Evolutionary conservation across 768 basidiomycete genomes (phyloP).

Genomic region (Melanogaster broomeanus): DNA sequence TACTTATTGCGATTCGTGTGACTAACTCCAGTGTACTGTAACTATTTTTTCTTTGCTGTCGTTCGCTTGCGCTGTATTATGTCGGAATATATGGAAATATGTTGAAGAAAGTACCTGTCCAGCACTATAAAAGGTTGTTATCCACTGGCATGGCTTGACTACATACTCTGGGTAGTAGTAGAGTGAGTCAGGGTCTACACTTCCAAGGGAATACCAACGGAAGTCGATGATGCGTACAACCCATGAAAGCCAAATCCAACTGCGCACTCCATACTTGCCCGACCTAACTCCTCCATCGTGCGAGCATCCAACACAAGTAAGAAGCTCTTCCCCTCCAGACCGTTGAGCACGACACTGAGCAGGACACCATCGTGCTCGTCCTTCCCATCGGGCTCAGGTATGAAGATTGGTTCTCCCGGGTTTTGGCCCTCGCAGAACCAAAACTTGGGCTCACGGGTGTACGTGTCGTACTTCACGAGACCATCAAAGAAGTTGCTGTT

Average conservation of each 20-base stretch:
- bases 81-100: no score
- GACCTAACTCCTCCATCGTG: conserved; percentile 25
- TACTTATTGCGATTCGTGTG: no score
- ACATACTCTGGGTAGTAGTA: no score
- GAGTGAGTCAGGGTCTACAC: no score
- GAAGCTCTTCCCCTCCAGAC: conserved; percentile 14
- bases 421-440: conserved; percentile 18
- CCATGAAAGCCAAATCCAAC: conserved; percentile 32
- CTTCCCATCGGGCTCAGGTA: conserved; percentile 16
- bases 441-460: neutral
- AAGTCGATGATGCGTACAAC: neutral
- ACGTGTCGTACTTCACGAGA: conserved; percentile 29
- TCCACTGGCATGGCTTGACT: no score
- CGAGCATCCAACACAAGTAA: conserved; percentile 27
- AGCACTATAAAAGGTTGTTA: no score
- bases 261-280: conserved; percentile 24
- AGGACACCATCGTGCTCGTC: conserved; percentile 31
- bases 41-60: no score
- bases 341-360: conserved; percentile 27
- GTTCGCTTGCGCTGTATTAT: no score
- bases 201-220: neutral
- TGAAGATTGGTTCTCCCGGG: conserved; percentile 31
- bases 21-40: no score
- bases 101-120: no score
- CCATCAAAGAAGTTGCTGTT: conserved; percentile 19